Evolutionary conservation across 2,329 filamentous ascomycete species (phyloP), one percentile per base, ranked within the genome.

Genomic region (Epicoccum sorghinum): DNA sequence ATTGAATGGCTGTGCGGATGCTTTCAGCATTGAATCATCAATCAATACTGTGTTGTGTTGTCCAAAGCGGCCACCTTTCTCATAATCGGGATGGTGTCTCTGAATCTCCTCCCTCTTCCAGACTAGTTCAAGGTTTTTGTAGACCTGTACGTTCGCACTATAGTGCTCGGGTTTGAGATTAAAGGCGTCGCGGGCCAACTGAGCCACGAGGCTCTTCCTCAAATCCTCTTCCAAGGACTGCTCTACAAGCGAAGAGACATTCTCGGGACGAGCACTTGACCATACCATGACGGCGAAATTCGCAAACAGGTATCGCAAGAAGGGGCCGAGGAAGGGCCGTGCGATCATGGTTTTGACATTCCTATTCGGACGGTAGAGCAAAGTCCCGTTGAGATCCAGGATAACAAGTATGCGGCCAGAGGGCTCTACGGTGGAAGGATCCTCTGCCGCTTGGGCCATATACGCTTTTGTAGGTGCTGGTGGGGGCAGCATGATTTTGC

Each of bases 351-450:
- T 71, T 8, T 79, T 81, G 3, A 65, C 61, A 23, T 64, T 61
- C 7, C 51, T 61, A n/a, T 79, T 80, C 7, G 86, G 87, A 4
- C 95, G 89, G 76, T 84, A 82, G 32, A 98, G 83, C 1, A 99
- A 82, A 0, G 93, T 97, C 58, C 95, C 95, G 73, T 98, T 99
- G 33, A 99, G 84, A 75, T 99, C 95, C 58, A 98, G 84, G 41
- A 98, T 84, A 45, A 99, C 80, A 22, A 99, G 85, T 30, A 96
- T 82, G 13, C 83, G 83, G 36, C 85, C 84, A 1, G 87, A 83
- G 1, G 72, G 45, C 0, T 73, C 35, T 3, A 83, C 53, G 1
- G 56, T 59, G 5, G 55, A 55, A 0, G 71, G 64, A 22, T 60
- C 56, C 10, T 74, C 13, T 61, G 76, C 69, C 2, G 89, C 80